Base-by-base conservation (phyloP, 2,329 filamentous ascomycete genomes). In the Colletotrichum sp. region DNA sequence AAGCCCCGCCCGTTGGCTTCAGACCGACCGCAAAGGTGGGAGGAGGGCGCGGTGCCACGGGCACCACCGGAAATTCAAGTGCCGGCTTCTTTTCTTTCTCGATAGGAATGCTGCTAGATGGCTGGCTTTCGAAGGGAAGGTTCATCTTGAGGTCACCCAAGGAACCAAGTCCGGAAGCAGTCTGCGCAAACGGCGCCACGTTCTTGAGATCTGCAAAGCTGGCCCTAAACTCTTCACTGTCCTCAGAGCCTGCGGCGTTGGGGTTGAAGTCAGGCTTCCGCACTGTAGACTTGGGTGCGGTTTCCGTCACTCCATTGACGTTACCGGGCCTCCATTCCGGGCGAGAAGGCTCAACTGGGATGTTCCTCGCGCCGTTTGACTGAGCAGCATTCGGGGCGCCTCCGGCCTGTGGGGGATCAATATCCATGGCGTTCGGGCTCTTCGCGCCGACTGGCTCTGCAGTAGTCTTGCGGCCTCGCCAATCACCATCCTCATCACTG, bases 361-460 rank as follows among this genome's bases (percentile, higher is more conserved):
- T 91, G 48, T 89, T 90, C 34, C 91, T 87, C 24, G 87, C 86
- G 9, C 81, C 81, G 69, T 82, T 82, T 6, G 79, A 72, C 24
- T 83, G 80, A 24, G 66, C 63, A 65, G 34, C 65, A 21, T 38
- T 48, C 16, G 80, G 55, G 12, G 77, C 73, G 16, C 80, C 78
- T 12, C 66, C 65, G 4, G 77, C 26, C 43, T 80, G 83, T 67
- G 91, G 90, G 6, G 89, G 87, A 79, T 93, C 92, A 67, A 93
- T 92, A 77, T 93, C 92, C 92, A 93, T 93, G 16, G 91, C 90
- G 73, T 89, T 90, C 4, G 91, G 89, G 77, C 89, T 91, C 43
- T 86, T 86, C 13, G 82, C 81, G 24, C 78, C 77, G 8, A 77
- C 72, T 5, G 82, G 79, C 30, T 81, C 80, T 15, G 79, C 74